Evolutionary conservation across 257 asterid species (phyloP).

Genomic region (Fraxinus cuspidata): DNA sequence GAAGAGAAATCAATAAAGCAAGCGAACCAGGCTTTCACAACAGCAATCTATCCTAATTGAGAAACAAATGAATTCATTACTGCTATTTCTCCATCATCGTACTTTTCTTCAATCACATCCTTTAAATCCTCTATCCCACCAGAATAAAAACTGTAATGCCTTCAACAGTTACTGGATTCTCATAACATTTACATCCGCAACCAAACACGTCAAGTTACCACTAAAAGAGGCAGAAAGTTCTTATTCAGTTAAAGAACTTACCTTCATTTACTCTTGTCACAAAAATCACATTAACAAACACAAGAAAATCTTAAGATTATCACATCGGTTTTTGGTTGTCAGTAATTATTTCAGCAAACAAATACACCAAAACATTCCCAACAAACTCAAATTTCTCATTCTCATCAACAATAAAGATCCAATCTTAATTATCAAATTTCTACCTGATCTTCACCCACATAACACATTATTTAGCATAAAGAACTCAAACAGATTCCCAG

Average conservation of each 20-base stretch:
- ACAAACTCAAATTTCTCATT: neutral
- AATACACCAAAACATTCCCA: neutral
- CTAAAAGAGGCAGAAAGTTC: neutral
- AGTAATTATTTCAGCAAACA: neutral
- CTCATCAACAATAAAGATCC: neutral
- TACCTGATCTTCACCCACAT: neutral
- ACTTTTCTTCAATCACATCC: too few relatives aligned
- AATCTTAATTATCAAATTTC: neutral
- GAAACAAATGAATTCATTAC: neutral
- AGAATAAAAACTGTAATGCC: neutral
- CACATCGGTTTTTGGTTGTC: neutral
- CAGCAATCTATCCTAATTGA: neutral
- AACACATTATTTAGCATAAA: neutral
- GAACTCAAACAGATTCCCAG: neutral
- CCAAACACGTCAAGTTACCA: neutral
- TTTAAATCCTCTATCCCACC: too few relatives aligned
- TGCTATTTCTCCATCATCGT: neutral
- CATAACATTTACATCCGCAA: neutral
- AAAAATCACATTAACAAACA: neutral
- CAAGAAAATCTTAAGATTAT: neutral
- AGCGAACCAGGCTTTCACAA: neutral
- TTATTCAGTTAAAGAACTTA: neutral
- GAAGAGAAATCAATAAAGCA: too few relatives aligned
- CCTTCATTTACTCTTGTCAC: neutral
- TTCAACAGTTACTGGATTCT: neutral